Evolutionary conservation across 306 rosid species (phyloP).

Genomic region (Pachyrhizus erosus): DNA sequence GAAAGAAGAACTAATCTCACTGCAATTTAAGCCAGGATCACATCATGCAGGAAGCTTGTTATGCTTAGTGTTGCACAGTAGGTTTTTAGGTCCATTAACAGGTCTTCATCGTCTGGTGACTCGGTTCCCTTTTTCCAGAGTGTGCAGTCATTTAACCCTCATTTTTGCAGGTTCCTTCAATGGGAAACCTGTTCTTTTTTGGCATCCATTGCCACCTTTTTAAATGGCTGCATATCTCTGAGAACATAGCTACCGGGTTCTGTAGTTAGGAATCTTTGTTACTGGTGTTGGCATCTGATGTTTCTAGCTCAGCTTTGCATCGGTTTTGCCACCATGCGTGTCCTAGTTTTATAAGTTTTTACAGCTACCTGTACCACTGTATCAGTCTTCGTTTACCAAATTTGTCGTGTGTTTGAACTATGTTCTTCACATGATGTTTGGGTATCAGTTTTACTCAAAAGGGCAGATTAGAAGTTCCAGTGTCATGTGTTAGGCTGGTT

Average conservation of each 20-base stretch:
- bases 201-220: conserved; percentile 57
- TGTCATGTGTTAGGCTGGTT: conserved; percentile 42
- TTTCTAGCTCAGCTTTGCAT: conserved; percentile 55
- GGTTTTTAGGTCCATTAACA: conserved; percentile 80
- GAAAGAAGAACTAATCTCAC: conserved; percentile 22
- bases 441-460: conserved; percentile 58
- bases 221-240: conserved; percentile 64
- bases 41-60: conserved; percentile 52
- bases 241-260: conserved; percentile 60
- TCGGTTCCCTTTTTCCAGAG: conserved; percentile 67
- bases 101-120: conserved; percentile 67
- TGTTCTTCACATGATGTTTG: conserved; percentile 60
- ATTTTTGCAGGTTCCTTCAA: conserved; percentile 69
- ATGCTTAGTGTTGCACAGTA: conserved; percentile 51
- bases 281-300: conserved; percentile 54
- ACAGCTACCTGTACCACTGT: conserved; percentile 38
- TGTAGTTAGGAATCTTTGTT: conserved; percentile 57
- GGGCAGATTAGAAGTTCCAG: conserved; percentile 51
- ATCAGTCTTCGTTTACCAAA: conserved; percentile 56
- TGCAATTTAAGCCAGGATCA: conserved; percentile 34
- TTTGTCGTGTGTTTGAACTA: conserved; percentile 45
- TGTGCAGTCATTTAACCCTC: conserved; percentile 57
- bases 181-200: conserved; percentile 73
- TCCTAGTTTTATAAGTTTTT: conserved; percentile 46
- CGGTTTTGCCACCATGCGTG: conserved; percentile 53